Percentiles rank a stretch among this genome's conserved stretches.
phyloP scores from a whole-genome alignment of 208 protist species.

The Acanthamoeba castellanii region DNA sequence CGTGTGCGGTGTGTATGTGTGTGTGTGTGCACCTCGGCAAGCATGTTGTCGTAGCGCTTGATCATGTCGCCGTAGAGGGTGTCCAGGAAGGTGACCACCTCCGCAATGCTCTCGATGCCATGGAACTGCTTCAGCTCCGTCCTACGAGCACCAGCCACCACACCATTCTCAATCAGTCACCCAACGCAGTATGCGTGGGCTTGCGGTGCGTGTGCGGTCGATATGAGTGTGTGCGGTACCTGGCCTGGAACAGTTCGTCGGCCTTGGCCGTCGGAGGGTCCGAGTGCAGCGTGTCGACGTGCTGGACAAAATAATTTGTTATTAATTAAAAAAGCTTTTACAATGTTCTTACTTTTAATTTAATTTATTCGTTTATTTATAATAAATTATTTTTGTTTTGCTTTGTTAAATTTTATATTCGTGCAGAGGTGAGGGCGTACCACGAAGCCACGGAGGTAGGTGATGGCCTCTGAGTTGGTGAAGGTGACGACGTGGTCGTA shows the following conservation, averaged over 20 bases:
- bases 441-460: background rate
- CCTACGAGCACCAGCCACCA: background rate
- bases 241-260: constrained; percentile 44
- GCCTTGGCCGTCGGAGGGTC: constrained; percentile 12
- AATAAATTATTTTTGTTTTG: too few relatives aligned
- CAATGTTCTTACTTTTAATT: too few relatives aligned
- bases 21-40: background rate
- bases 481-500: constrained; percentile 12
- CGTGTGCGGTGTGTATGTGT: too few relatives aligned
- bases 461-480: background rate
- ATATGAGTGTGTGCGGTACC: background rate
- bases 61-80: constrained; percentile 28
- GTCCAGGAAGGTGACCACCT: background rate
- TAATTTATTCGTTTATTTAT: too few relatives aligned
- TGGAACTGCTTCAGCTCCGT: background rate
- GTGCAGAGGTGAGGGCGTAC: background rate
- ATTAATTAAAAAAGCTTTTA: too few relatives aligned
- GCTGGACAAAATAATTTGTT: background rate
- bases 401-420: too few relatives aligned
- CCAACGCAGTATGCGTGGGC: too few relatives aligned
- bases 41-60: constrained; percentile 49
- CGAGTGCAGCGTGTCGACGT: background rate
- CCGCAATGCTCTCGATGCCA: background rate
- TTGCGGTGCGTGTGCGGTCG: too few relatives aligned
- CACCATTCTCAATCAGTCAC: too few relatives aligned